These are phyloP conservation scores for Parmales sp. DNA, from an alignment of 108 stramenopile species.

Conservation along the genomic window DNA sequence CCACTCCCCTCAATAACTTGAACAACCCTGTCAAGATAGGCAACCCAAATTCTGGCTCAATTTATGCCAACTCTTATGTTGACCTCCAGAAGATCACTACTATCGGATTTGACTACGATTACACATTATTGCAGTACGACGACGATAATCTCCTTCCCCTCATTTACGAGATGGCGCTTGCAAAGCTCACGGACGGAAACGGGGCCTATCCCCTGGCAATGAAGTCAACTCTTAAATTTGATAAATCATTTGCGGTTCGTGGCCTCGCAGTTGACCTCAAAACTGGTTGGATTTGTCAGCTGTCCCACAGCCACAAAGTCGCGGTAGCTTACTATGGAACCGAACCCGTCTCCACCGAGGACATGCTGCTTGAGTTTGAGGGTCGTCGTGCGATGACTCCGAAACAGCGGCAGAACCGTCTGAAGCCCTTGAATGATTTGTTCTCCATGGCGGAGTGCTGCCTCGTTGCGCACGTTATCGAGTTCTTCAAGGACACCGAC, in stretches of 20 bases:
- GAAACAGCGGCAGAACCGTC: constrained; percentile 47
- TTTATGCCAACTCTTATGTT: constrained; percentile 80
- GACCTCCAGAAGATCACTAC: constrained; percentile 81
- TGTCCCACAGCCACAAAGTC: constrained; percentile 87
- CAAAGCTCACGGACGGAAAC: constrained; percentile 51
- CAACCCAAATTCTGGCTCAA: too few relatives aligned
- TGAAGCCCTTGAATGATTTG: constrained; percentile 86
- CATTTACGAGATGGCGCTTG: constrained; percentile 84
- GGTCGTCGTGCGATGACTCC: constrained; percentile 65
- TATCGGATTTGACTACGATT: constrained; percentile 92
- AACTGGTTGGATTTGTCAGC: constrained; percentile 86
- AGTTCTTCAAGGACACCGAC: constrained; percentile 69
- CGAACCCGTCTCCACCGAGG: constrained; percentile 49
- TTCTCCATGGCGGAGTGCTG: constrained; percentile 93
- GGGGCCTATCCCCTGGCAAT: too few relatives aligned
- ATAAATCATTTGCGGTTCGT: constrained; percentile 71
- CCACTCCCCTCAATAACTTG: too few relatives aligned
- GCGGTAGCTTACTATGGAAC: constrained; percentile 84
- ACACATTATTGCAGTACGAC: constrained; percentile 84
- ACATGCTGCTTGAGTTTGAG: constrained; percentile 69
- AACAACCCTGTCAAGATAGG: too few relatives aligned
- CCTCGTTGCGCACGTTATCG: constrained; percentile 85
- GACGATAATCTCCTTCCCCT: constrained; percentile 66
- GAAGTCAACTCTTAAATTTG: constrained; percentile 53
- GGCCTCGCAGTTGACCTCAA: constrained; percentile 90